A percentile compares a stretch with the other conserved stretches of the same genome.
Evolutionary conservation across 495 filamentous ascomycete genomes (phyloP).

Genomic region (Penicillium herquei): DNA sequence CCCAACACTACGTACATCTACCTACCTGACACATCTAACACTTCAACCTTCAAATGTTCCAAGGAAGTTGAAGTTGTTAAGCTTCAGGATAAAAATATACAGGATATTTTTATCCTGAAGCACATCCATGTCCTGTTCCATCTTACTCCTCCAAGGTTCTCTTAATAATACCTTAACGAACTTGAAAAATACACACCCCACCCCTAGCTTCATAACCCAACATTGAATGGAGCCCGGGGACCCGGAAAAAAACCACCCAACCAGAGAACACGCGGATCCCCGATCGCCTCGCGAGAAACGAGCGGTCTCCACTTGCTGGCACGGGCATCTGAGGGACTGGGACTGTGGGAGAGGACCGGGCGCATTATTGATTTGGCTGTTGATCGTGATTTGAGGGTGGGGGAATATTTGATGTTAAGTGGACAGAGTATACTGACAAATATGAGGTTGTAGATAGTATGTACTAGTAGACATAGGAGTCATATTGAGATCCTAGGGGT

Average conservation of each 20-base stretch:
- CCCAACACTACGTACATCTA: too few species aligned
- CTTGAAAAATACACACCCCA: background rate
- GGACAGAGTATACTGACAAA: background rate
- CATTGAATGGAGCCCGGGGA: background rate
- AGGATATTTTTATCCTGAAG: too few species aligned
- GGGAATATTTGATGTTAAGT: background rate
- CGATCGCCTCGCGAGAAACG: slow-evolving; percentile 1
- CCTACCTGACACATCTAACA: too few species aligned
- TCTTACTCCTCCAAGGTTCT: too few species aligned
- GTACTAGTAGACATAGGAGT: too few species aligned
- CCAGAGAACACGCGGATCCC: background rate
- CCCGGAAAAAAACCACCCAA: background rate
- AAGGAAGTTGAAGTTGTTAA: too few species aligned
- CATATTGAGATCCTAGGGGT: too few species aligned
- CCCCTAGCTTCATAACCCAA: too few species aligned
- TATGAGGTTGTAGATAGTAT: too few species aligned
- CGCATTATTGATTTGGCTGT: background rate
- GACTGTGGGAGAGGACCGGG: background rate
- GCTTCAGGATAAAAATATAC: too few species aligned
- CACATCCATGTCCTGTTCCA: too few species aligned
- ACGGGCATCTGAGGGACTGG: background rate
- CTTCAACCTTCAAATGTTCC: too few species aligned
- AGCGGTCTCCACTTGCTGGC: slow-evolving; percentile 7
- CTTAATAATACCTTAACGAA: background rate
- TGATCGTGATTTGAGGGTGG: background rate